Base-by-base conservation (phyloP, 257 asterid genomes). In the Fraxinus quadrangulata region DNA sequence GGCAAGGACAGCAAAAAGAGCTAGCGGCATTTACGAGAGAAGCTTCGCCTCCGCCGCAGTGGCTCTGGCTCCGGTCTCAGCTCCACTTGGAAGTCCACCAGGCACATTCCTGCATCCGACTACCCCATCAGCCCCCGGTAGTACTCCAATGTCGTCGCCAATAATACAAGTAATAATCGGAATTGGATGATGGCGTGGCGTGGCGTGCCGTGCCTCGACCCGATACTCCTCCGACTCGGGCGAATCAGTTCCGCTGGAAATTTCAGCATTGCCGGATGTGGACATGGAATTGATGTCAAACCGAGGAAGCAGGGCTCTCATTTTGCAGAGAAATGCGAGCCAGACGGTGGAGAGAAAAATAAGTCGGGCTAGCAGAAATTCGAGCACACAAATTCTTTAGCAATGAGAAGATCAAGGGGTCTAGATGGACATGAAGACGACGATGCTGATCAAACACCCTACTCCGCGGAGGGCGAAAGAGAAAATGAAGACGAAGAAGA, bases 61-160 rank as follows among this genome's bases (percentile, higher is more conserved):
- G 84, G 78, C 28, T 77, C 75, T 16, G 85, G 92, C 36, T 83
- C 96, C 85, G 30, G 31, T 28, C 31, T 28, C 31, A 28, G 31
- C 31, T 28, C 31, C 31, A 28, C 80, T 3, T 88, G 88, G 89
- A 88, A 87, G 2, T 86, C 98, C 39, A 77, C 81, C 78, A 87
- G 90, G 37, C 87, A 83, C 14, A 85, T 89, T 76, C 97, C 96
- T 24, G 67, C 94, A 68, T 91, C 97, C 78, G 97, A 90, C 80
- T 80, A 89, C n/a, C 92, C 94, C 3, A 72, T 83, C 54, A 76
- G 72, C 73, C 78, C 78, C 7, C 77, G 34, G 5, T 33, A 72
- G 77, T 80, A 23, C 79, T 67, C 19, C 56, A 80, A 63, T 61
- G 74, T 7, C 7, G 31, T 9, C 10, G 2, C 23, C 7, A 51